Evolutionary conservation across 208 protist genomes (phyloP), one percentile per base, ranked within the genome.

Genomic region (Histomonas meleagridis): DNA sequence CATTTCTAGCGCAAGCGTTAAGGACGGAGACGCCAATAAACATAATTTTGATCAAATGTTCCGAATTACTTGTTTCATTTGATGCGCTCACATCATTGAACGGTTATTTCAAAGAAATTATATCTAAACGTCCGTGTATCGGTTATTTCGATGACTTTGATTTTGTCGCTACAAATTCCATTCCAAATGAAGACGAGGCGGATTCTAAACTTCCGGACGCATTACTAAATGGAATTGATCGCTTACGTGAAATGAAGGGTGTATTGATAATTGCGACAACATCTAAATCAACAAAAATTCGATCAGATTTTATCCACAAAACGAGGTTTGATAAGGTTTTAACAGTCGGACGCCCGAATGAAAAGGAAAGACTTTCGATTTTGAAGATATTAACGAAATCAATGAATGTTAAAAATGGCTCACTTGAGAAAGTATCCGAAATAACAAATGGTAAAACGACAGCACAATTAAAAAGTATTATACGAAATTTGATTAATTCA

Each of bases 101-200:
- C 5, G 32, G 32, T 9, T 38, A 12, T 26, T 26, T 86, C 26
- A 46, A 86, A 5, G 46, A 46, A 86, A 46, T 55, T 55, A 23
- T n/a, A 4, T 43, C 43, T 23, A 86, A 51, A 55, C 14, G 16
- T 46, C 76, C 76, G 7, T 5, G 46, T 38, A 86, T 86, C 55
- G 9, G 26, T 38, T 86, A 51, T 48, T 51, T 86, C 46, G 76
- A 86, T 35, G 76, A 86, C 35, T 51, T 86, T 86, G 76, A 86
- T 48, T 51, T 55, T 14, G 46, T 86, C 55, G 43, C 23, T 3
- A 1, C 43, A 10, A 40, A 40, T 3, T 26, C n/a, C 3, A 51
- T 35, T 16, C 10, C n/a, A 9, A 40, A 23, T 1, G 46, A 86
- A 55, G 23, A 5, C 7, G 26, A 43, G 0, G 0, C 76, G 9